Evolutionary conservation across 495 filamentous ascomycete species (phyloP), one percentile per base, ranked within the genome.

Genomic region (Talaromyces thailandensis): DNA sequence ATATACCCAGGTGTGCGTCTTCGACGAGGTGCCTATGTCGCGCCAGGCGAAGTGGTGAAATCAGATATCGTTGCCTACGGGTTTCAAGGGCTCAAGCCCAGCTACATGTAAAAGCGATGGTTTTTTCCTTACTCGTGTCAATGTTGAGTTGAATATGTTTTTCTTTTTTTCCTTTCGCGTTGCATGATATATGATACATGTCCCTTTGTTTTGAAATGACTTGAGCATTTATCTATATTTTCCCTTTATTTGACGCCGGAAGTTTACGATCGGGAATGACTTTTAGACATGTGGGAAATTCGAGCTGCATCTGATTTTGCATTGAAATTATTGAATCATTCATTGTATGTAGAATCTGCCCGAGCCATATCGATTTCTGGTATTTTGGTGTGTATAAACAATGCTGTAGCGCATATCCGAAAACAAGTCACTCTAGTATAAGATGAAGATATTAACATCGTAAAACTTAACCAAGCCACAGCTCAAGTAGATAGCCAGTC

Each of bases 1-100:
- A 93, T 98, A 65, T 80, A 93, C 64, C 88, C 77, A 56, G 84
- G 83, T 45, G 76, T 82, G 21, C 71, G 73, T 57, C 71, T 79
- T 35, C 63, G 68, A 45, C 69, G 76, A 12, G 75, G 76, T 1
- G 75, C 73, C 9, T 78, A 79, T 65, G 74, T 80, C 60, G 78
- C 73, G 32, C 75, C 78, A 12, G 78, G 78, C 11, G 75, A 79
- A 56, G 69, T 80, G n/a, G 78, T 80, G 25, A 77, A 71, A 56
- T 66, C 71, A 6, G 71, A 80, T 62, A 76, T 80, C 45, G 73
- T 75, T 40, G 71, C 73, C 28, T 80, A 78, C 64, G 73, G 74
- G 14, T 77, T 78, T 61, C 76, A 77, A 56, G 76, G 77, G n/a
- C 66, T 72, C 26, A 78, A 76, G 62, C 77, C 77, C 40, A 72